A percentile compares a stretch with the other conserved stretches of the same genome.
Evolutionary conservation across 116 monocot species (phyloP).

Genomic region (Phalaenopsis hybrid): DNA sequence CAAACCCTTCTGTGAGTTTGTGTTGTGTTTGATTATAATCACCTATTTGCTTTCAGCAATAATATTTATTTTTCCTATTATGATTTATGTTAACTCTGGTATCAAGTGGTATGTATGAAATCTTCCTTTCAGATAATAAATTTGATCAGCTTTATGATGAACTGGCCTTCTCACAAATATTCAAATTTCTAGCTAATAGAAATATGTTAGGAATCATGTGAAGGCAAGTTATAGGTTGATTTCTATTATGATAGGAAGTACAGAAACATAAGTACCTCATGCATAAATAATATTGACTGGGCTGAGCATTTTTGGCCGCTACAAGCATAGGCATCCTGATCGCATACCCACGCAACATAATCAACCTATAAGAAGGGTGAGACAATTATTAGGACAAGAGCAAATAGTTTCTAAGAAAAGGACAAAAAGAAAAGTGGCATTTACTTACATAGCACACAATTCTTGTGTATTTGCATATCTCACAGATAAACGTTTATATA

Average conservation of each 20-base stretch:
- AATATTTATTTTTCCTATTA: too few relatives aligned
- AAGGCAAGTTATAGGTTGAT: background rate
- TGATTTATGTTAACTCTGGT: too few relatives aligned
- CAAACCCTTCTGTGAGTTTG: too few relatives aligned
- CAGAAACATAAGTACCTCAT: slow-evolving; percentile 46
- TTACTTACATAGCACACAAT: too few relatives aligned
- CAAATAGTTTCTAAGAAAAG: background rate
- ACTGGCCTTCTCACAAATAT: background rate
- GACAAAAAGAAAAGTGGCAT: background rate
- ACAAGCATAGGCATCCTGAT: slow-evolving; percentile 99
- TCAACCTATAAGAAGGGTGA: slow-evolving; percentile 51
- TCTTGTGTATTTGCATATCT: too few relatives aligned
- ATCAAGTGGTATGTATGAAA: too few relatives aligned
- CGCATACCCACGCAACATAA: slow-evolving; percentile 97
- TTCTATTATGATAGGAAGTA: background rate
- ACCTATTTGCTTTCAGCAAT: too few relatives aligned
- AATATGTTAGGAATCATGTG: background rate
- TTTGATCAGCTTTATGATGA: background rate
- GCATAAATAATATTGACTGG: slow-evolving; percentile 87
- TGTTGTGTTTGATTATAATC: too few relatives aligned
- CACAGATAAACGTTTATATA: too few relatives aligned
- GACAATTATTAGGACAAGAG: background rate
- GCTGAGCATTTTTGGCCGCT: slow-evolving; percentile 95
- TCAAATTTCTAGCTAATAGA: background rate
- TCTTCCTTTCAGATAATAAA: background rate